Evolutionary conservation across 163 green algal genomes (phyloP).

Genomic region (Coccomyxa subellipsoidea): DNA sequence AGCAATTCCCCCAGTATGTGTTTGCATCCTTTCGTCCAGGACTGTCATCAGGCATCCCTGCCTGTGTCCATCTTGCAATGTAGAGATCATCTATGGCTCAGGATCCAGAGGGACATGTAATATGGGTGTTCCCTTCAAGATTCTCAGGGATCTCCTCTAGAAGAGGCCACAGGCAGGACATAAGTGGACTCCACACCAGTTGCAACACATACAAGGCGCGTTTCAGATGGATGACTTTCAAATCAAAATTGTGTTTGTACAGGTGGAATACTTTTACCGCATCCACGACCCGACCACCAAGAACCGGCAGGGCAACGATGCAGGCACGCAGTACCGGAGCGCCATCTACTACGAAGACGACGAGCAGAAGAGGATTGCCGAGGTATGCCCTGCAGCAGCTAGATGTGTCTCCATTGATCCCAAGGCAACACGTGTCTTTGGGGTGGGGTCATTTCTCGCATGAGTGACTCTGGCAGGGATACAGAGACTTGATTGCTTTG

Average conservation of each 20-base stretch:
- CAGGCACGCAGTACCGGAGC: conserved; percentile 69
- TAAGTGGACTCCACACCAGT: neutral
- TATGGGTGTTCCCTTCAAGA: too few relatives aligned
- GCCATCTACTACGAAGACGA: conserved; percentile 26
- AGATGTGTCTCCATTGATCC: neutral
- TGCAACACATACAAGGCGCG: neutral
- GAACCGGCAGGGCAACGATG: conserved; percentile 76
- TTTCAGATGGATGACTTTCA: neutral
- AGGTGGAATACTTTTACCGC: conserved; percentile 30
- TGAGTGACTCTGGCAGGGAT: too few relatives aligned
- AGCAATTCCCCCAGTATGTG: too few relatives aligned
- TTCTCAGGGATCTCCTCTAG: too few relatives aligned
- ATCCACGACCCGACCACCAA: conserved; percentile 72
- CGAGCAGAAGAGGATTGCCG: conserved; percentile 20
- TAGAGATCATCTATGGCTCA: too few relatives aligned
- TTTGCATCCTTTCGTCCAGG: too few relatives aligned
- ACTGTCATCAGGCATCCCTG: too few relatives aligned
- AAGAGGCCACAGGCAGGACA: too few relatives aligned
- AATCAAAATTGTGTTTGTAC: neutral
- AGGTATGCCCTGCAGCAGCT: neutral
- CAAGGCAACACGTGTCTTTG: neutral
- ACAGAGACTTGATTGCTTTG: too few relatives aligned
- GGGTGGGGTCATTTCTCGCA: too few relatives aligned
- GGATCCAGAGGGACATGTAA: too few relatives aligned
- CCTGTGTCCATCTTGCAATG: too few relatives aligned